A percentile compares a stretch with the other conserved stretches of the same genome.
phyloP scores from a whole-genome alignment of 2,329 filamentous ascomycete species.

The Graphilbum sp. region DNA sequence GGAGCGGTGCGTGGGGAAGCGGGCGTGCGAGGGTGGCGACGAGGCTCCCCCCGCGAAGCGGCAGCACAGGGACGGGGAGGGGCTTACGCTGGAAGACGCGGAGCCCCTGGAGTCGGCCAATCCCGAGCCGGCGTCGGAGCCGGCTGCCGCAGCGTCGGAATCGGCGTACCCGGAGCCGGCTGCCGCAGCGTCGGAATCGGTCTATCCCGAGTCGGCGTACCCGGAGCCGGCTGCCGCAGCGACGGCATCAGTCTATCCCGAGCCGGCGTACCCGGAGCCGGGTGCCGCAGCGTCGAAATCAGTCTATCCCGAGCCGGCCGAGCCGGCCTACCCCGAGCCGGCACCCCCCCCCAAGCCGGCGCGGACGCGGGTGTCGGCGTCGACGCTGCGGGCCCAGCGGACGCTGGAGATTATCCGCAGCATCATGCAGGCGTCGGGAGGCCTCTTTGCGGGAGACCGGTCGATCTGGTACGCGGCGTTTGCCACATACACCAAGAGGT shows the following conservation, averaged over 20 bases:
- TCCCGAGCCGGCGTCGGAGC: not conserved
- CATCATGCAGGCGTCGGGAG: conserved; percentile 23
- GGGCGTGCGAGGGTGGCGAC: too few species aligned
- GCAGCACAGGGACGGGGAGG: not conserved
- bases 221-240: not conserved
- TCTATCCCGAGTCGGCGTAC: not conserved
- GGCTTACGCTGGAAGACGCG: too few species aligned
- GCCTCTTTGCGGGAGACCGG: conserved; percentile 34
- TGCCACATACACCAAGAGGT: conserved; percentile 26
- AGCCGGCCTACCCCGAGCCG: too few species aligned
- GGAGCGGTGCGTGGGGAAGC: too few species aligned
- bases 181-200: not conserved
- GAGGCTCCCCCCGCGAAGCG: not conserved
- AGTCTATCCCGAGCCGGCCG: too few species aligned
- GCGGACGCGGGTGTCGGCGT: conserved; percentile 7
- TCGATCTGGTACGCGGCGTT: conserved; percentile 31
- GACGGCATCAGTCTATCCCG: not conserved
- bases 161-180: not conserved
- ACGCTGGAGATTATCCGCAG: conserved; percentile 24
- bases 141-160: too few species aligned
- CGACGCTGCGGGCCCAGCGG: conserved; percentile 13
- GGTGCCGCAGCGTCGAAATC: not conserved
- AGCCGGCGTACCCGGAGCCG: not conserved
- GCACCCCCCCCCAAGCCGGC: conserved; percentile 9
- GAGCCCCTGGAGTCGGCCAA: not conserved